phyloP scores from a whole-genome alignment of 495 filamentous ascomycete species.

The Cercophora sp. region DNA sequence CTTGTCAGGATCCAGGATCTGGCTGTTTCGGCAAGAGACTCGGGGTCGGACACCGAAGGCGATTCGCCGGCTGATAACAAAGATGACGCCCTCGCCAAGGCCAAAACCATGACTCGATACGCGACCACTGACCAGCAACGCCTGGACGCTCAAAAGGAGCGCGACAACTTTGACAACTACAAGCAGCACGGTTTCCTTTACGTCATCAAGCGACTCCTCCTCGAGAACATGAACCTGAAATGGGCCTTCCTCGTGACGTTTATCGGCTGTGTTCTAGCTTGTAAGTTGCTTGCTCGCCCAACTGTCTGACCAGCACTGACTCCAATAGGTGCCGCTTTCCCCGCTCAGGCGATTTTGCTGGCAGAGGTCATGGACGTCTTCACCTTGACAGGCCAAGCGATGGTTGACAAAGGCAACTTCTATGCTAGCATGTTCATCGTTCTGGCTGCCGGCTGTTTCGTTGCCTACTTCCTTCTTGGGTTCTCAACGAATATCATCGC shows the following conservation, averaged over 20 bases:
- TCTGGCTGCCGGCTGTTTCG: slow-evolving; percentile 38
- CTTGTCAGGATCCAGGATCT: slow-evolving; percentile 47
- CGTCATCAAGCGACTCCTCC: slow-evolving; percentile 9
- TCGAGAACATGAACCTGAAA: slow-evolving; percentile 14
- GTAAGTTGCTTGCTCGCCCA: background rate
- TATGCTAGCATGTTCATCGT: slow-evolving; percentile 56
- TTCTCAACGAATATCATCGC: slow-evolving; percentile 38
- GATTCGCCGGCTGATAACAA: slow-evolving; percentile 5
- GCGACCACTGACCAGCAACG: slow-evolving; percentile 17
- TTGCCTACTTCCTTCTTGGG: slow-evolving; percentile 43
- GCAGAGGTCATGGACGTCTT: slow-evolving; percentile 33
- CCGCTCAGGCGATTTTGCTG: slow-evolving; percentile 34
- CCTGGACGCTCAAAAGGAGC: slow-evolving; percentile 15
- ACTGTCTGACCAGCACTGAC: background rate
- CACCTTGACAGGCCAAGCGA: slow-evolving; percentile 18
- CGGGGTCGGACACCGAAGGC: background rate
- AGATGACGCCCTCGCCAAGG: slow-evolving; percentile 26
- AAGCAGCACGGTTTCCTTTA: slow-evolving; percentile 14
- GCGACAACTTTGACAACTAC: slow-evolving; percentile 19
- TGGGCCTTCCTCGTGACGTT: slow-evolving; percentile 9
- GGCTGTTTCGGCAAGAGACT: slow-evolving; percentile 9
- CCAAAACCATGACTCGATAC: slow-evolving; percentile 27
- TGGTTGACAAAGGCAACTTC: slow-evolving; percentile 41
- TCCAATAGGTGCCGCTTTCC: slow-evolving; percentile 24
- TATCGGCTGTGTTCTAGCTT: background rate